A percentile compares a stretch with the other conserved stretches of the same genome.
These are phyloP conservation scores for Fusarium sp. DNA, from an alignment of 2,329 filamentous ascomycete species.

Conservation along the genomic window DNA sequence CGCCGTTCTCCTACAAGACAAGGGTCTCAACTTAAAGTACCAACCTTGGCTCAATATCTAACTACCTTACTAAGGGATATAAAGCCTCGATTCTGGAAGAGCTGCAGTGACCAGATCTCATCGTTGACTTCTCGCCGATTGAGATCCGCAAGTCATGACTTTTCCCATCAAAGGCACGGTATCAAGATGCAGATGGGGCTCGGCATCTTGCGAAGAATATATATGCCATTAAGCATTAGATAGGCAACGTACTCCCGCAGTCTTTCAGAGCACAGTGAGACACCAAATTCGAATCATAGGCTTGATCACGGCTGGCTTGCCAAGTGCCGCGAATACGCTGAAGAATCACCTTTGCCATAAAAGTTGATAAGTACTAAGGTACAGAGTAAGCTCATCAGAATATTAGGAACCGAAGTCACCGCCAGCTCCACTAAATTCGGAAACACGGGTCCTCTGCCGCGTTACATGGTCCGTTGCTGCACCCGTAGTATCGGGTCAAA, in stretches of 20 bases:
- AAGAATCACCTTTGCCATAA: background rate
- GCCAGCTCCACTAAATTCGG: background rate
- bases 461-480: background rate
- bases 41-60: background rate
- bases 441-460: background rate
- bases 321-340: background rate
- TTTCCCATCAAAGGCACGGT: background rate
- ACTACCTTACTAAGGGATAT: background rate
- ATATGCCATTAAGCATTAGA: background rate
- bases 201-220: background rate
- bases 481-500: background rate
- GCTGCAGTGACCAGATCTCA: background rate
- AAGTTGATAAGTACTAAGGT: background rate
- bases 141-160: background rate
- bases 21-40: background rate
- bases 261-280: background rate
- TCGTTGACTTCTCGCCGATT: background rate
- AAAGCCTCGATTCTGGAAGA: constrained; percentile 1
- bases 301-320: background rate
- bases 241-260: background rate
- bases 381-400: background rate
- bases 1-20: background rate
- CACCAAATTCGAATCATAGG: background rate
- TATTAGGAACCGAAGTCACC: background rate
- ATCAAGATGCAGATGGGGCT: background rate